These are phyloP conservation scores for Paramecium sonneborni DNA, from an alignment of 73 alveolate genomes.

Conservation along the genomic window DNA sequence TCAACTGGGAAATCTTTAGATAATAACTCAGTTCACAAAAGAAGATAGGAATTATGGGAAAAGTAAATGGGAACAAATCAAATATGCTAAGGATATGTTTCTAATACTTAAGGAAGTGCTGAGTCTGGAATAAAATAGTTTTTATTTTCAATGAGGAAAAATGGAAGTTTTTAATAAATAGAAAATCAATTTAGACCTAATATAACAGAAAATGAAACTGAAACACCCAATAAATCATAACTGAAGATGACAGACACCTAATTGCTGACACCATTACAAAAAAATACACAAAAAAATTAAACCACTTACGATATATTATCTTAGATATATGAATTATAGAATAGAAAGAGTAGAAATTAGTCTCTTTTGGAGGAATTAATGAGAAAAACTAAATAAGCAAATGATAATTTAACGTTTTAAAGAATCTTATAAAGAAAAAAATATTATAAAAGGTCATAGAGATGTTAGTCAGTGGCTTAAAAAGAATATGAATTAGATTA, in stretches of 20 bases:
- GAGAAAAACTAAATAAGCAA: conserved; percentile 44
- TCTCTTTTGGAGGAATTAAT: conserved; percentile 38
- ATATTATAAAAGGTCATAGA: neutral
- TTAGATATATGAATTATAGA: neutral
- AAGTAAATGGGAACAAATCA: neutral
- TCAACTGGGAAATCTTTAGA: neutral
- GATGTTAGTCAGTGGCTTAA: conserved; percentile 42
- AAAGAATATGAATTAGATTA: conserved; percentile 31
- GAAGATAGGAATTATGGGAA: conserved; percentile 8
- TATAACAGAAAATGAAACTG: neutral
- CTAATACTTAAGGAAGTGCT: conserved; percentile 5
- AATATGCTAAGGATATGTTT: neutral
- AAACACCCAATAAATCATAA: neutral
- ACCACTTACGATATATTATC: conserved; percentile 41
- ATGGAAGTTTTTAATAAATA: conserved; percentile 31
- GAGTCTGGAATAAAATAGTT: conserved; percentile 37
- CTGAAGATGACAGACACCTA: neutral
- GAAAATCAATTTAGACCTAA: neutral
- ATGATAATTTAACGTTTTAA: conserved; percentile 14
- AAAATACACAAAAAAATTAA: neutral
- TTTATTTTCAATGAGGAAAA: conserved; percentile 31
- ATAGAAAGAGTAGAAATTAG: conserved; percentile 40
- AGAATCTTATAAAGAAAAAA: neutral
- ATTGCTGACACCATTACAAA: conserved; percentile 15
- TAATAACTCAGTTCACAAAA: neutral